These are phyloP conservation scores for Wilhelminamyces savonicus DNA, from an alignment of 805 yeast species.

Conservation along the genomic window DNA sequence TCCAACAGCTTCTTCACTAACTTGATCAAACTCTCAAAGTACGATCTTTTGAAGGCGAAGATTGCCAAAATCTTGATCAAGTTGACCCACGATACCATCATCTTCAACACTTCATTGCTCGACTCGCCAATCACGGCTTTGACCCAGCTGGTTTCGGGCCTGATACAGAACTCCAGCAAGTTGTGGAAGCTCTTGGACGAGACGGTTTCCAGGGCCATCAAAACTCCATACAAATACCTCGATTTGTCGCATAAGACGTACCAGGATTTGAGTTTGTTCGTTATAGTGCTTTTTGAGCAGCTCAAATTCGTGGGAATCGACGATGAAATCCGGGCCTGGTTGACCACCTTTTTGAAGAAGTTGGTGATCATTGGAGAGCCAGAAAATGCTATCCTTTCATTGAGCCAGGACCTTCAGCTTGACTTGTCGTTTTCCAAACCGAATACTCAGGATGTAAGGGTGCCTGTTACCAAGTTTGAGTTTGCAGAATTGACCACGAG, in stretches of 20 bases:
- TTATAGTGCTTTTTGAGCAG: conserved; percentile 53
- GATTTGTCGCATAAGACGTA: conserved; percentile 41
- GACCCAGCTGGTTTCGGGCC: conserved; percentile 48
- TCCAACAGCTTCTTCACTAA: conserved; percentile 62
- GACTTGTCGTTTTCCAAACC: not conserved
- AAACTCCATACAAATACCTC: conserved; percentile 79
- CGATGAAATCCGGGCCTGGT: conserved; percentile 37
- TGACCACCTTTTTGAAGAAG: conserved; percentile 41
- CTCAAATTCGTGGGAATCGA: conserved; percentile 42
- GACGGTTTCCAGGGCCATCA: conserved; percentile 60
- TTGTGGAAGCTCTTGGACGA: conserved; percentile 72
- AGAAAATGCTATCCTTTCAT: conserved; percentile 11
- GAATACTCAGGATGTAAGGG: not conserved
- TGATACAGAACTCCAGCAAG: too few species aligned
- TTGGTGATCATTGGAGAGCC: conserved; percentile 58
- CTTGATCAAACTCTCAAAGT: conserved; percentile 41
- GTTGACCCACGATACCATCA: conserved; percentile 45
- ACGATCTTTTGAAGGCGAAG: conserved; percentile 5
- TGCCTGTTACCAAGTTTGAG: conserved; percentile 44
- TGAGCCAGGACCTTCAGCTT: conserved; percentile 10
- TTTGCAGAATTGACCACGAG: conserved; percentile 39
- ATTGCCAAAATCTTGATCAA: conserved; percentile 24
- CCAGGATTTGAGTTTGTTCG: conserved; percentile 24
- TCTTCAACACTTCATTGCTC: conserved; percentile 45
- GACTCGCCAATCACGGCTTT: conserved; percentile 54